These are phyloP conservation scores for Russula ochroleuca DNA, from an alignment of 768 basidiomycete genomes.

Conservation along the genomic window DNA sequence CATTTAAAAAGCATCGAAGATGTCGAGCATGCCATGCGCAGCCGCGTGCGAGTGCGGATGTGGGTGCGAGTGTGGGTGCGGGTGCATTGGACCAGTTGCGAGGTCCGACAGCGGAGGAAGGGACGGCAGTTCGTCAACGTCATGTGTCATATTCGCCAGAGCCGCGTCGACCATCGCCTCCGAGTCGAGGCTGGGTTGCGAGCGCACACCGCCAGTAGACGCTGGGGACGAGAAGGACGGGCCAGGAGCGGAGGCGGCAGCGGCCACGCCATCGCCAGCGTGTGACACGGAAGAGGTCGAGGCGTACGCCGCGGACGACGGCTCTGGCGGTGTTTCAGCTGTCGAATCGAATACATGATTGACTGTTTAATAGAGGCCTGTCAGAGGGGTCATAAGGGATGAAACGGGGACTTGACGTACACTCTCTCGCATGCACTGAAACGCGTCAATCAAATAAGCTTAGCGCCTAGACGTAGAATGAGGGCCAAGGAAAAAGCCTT, in stretches of 20 bases:
- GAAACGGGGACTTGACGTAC: constrained; percentile 41
- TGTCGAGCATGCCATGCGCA: constrained; percentile 30
- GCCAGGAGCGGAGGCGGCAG: not conserved
- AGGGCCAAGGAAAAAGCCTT: constrained; percentile 29
- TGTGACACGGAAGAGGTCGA: not conserved
- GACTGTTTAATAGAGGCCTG: constrained; percentile 27
- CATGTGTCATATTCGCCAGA: constrained; percentile 15
- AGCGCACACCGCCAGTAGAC: constrained; percentile 7
- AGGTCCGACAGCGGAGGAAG: constrained; percentile 19
- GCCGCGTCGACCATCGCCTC: constrained; percentile 22
- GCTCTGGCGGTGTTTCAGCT: constrained; percentile 3
- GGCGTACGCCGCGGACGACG: not conserved
- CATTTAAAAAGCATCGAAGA: constrained; percentile 27
- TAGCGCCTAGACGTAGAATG: constrained; percentile 1
- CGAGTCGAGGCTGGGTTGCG: constrained; percentile 20
- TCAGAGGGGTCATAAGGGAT: not conserved
- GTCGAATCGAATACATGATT: constrained; percentile 34
- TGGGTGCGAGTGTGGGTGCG: not conserved
- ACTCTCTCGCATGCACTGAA: constrained; percentile 70
- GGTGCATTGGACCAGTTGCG: constrained; percentile 23
- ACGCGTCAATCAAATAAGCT: not conserved
- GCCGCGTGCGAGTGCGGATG: not conserved
- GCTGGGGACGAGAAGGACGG: constrained; percentile 4
- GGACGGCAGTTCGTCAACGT: constrained; percentile 4
- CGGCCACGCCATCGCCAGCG: not conserved